Evolutionary conservation across 345 rosid species (phyloP).

Genomic region (Firmiana major): DNA sequence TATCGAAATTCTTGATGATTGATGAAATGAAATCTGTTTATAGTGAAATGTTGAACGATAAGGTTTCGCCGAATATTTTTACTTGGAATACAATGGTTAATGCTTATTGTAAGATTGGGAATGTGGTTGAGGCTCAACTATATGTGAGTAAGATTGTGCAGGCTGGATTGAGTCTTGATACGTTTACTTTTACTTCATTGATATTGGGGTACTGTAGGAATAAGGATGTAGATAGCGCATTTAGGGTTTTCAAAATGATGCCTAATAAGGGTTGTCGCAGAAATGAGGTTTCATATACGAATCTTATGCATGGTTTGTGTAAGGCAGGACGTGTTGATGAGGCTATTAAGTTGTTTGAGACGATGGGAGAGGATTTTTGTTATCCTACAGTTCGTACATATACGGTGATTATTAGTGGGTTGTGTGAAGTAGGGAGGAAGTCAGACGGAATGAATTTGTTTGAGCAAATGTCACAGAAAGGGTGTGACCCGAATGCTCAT

Average conservation of each 20-base stretch:
- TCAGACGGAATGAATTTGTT: constrained; percentile 51
- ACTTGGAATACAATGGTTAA: constrained; percentile 62
- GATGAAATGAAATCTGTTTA: constrained; percentile 50
- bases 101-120: constrained; percentile 52
- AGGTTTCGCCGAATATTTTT: constrained; percentile 43
- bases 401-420: constrained; percentile 62
- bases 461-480: constrained; percentile 55
- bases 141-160: constrained; percentile 49
- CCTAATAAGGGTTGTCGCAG: constrained; percentile 54
- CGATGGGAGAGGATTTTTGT: constrained; percentile 64
- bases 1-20: constrained; percentile 44
- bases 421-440: constrained; percentile 47
- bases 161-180: constrained; percentile 47
- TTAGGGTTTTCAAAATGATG: constrained; percentile 53
- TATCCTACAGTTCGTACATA: constrained; percentile 67
- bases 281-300: constrained; percentile 71
- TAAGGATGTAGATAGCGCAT: constrained; percentile 59
- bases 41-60: constrained; percentile 36
- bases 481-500: constrained; percentile 68
- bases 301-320: constrained; percentile 78
- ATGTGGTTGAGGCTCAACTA: constrained; percentile 45
- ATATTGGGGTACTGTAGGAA: constrained; percentile 71
- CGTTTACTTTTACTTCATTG: constrained; percentile 69
- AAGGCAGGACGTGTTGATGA: constrained; percentile 58
- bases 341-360: constrained; percentile 49